A percentile compares a stretch with the other conserved stretches of the same genome.
phyloP scores from a whole-genome alignment of 176 grass and related monocot genomes.

The Oryza glumipatula region DNA sequence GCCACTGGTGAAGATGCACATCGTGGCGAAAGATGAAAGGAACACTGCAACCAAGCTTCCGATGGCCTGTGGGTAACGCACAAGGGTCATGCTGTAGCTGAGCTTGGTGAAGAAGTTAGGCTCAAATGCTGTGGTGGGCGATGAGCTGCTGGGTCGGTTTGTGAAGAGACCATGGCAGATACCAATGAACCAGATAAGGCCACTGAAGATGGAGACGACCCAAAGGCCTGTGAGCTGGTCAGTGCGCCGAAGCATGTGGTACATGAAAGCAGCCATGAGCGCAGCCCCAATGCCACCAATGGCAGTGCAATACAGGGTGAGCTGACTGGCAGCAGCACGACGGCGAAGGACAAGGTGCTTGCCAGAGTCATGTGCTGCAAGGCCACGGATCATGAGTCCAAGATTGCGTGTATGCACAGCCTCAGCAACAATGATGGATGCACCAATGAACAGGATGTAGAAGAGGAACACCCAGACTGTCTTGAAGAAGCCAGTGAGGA shows the following conservation, averaged over 20 bases:
- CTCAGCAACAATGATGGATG: conserved; percentile 59
- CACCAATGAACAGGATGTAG: conserved; percentile 67
- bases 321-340: conserved; percentile 61
- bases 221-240: conserved; percentile 91
- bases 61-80: conserved; percentile 76
- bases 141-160: conserved; percentile 58
- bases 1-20: conserved; percentile 90
- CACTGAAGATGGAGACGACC: conserved; percentile 97
- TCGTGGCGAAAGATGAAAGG: conserved; percentile 75
- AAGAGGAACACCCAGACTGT: conserved; percentile 88
- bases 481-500: conserved; percentile 95
- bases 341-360: conserved; percentile 67
- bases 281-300: conserved; percentile 81
- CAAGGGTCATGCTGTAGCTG: conserved; percentile 57
- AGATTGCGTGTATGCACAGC: conserved; percentile 78
- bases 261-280: conserved; percentile 83
- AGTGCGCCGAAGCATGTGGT: conserved; percentile 90
- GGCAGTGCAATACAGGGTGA: conserved; percentile 67
- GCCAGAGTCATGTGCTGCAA: conserved; percentile 57
- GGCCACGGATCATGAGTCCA: conserved; percentile 76
- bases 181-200: conserved; percentile 80
- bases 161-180: conserved; percentile 92
- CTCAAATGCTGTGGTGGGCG: conserved; percentile 53
- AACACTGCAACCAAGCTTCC: conserved; percentile 76
- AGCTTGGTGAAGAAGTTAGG: conserved; percentile 58